Evolutionary conservation across 23 red algal genomes (phyloP).

Genomic region (Agarophyton chilense): DNA sequence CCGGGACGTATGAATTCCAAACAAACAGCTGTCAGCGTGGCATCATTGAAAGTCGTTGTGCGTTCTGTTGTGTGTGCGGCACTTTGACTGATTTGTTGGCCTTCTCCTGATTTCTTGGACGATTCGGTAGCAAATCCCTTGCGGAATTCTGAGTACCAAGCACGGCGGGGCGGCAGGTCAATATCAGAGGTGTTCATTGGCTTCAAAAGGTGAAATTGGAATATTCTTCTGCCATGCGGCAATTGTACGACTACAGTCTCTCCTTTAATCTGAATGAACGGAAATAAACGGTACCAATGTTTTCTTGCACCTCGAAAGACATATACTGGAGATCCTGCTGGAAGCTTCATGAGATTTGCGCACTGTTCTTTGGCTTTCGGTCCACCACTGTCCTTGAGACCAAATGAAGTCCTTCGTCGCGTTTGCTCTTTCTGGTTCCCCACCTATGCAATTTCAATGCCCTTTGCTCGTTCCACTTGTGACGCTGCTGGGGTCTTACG

Average conservation of each 20-base stretch:
- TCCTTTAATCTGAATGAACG: conserved; percentile 26
- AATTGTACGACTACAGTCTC: conserved; percentile 21
- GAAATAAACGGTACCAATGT: not conserved
- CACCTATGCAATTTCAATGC: not conserved
- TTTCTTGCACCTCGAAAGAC: not conserved
- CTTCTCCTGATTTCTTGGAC: no score
- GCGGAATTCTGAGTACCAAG: no score
- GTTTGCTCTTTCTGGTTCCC: conserved; percentile 19
- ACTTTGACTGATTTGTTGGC: no score
- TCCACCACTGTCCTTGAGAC: not conserved
- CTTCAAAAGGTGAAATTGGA: not conserved
- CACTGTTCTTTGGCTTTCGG: not conserved
- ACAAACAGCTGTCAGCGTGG: no score
- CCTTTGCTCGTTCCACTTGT: not conserved
- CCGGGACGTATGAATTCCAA: no score
- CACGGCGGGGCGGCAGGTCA: no score
- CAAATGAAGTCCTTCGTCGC: conserved; percentile 7
- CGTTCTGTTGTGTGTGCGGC: no score
- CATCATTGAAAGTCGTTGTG: no score
- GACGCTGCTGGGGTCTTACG: not conserved
- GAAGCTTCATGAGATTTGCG: not conserved
- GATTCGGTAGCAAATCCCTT: no score
- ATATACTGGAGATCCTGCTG: not conserved
- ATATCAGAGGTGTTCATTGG: no score
- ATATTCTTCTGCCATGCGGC: not conserved